phyloP scores from a whole-genome alignment of 2,329 filamentous ascomycete genomes.

The Colletotrichum liaoningense region DNA sequence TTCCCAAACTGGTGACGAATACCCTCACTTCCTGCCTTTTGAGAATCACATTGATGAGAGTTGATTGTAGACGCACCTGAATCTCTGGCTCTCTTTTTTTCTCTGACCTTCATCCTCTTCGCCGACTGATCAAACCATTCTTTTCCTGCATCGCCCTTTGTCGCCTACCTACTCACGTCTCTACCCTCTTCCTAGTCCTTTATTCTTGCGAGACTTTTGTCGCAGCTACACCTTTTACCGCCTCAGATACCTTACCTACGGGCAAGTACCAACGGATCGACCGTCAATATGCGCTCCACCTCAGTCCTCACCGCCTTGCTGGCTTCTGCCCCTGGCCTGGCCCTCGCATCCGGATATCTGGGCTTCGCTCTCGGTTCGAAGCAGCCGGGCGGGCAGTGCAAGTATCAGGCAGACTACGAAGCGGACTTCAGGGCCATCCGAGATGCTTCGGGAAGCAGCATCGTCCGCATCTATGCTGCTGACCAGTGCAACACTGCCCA shows the following conservation, averaged over 20 bases:
- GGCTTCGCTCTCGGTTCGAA: slow-evolving; percentile 77
- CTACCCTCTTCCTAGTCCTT: not conserved
- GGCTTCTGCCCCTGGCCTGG: slow-evolving; percentile 44
- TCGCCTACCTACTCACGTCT: not conserved
- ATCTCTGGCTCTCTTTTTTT: not conserved
- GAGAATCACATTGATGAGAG: too few relatives aligned
- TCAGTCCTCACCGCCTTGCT: slow-evolving; percentile 26
- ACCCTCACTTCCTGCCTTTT: not conserved
- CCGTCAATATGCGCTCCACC: not conserved
- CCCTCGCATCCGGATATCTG: slow-evolving; percentile 55
- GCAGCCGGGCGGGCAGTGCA: slow-evolving; percentile 70
- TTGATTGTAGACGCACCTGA: not conserved
- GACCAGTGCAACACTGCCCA: slow-evolving; percentile 74
- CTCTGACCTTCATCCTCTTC: too few relatives aligned
- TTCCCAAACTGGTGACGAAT: not conserved
- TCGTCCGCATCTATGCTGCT: slow-evolving; percentile 76
- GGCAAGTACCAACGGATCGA: not conserved
- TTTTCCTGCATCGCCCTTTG: not conserved
- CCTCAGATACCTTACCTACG: not conserved
- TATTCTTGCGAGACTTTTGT: not conserved
- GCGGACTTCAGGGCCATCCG: slow-evolving; percentile 73
- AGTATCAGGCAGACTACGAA: slow-evolving; percentile 70
- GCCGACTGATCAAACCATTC: too few relatives aligned
- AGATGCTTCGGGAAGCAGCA: slow-evolving; percentile 57
- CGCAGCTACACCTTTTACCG: not conserved